Conservation (phyloP, 148 eudicot genomes). For the Polygonum aviculare region DNA sequence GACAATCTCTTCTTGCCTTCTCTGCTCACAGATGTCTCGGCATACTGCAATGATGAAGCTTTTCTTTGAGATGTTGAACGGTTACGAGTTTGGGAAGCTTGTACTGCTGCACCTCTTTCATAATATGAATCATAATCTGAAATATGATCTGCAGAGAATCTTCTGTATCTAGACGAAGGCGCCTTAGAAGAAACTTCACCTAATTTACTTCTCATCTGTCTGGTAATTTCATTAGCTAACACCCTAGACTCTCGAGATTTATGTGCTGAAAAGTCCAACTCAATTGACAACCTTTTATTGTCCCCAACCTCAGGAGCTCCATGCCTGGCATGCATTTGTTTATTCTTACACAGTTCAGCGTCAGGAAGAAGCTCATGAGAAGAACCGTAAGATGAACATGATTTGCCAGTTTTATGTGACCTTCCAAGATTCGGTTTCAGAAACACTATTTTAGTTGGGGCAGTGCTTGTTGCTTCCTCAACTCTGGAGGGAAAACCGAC, state of each 20-base stretch:
- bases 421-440: constrained; percentile 70
- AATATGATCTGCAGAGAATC: constrained; percentile 63
- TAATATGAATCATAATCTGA: constrained; percentile 57
- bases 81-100: constrained; percentile 28
- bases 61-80: neutral
- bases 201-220: constrained; percentile 32
- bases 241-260: constrained; percentile 49
- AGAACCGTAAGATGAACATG: constrained; percentile 30
- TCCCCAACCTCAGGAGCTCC: constrained; percentile 14
- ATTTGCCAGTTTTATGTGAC: constrained; percentile 25
- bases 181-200: constrained; percentile 23
- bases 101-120: constrained; percentile 36
- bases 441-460: constrained; percentile 70
- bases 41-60: constrained; percentile 18
- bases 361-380: constrained; percentile 14
- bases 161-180: constrained; percentile 28
- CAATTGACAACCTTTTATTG: constrained; percentile 18
- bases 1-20: constrained; percentile 85
- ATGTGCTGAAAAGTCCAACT: constrained; percentile 22
- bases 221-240: constrained; percentile 50
- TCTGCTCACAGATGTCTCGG: constrained; percentile 49
- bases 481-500: constrained; percentile 17
- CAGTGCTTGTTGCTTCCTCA: constrained; percentile 13
- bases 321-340: constrained; percentile 9
- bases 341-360: neutral